phyloP scores from a whole-genome alignment of 352 stramenopile genomes.

The Phytophthora tubulina region DNA sequence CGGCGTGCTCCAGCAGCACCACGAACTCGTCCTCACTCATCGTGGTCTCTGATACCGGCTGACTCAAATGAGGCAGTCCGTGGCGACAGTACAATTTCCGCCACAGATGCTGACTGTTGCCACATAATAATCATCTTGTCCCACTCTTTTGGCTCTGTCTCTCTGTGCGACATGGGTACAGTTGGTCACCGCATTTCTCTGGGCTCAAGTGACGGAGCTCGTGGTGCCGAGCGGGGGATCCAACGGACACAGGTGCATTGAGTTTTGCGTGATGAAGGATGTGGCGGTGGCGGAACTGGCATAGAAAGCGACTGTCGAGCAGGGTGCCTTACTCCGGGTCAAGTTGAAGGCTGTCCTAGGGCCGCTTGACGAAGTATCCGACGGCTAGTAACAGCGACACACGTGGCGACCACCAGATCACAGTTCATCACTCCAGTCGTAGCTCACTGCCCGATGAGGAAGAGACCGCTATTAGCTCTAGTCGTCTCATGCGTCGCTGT shows the following conservation, averaged over 20 bases:
- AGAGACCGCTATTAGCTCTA: constrained; percentile 6
- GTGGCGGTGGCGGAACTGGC: neutral
- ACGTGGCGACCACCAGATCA: constrained; percentile 6
- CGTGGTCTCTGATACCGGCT: constrained; percentile 21
- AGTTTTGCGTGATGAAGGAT: neutral
- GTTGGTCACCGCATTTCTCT: neutral
- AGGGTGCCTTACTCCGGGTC: neutral
- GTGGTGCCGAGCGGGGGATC: neutral
- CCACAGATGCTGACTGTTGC: neutral
- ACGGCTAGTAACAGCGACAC: constrained; percentile 15
- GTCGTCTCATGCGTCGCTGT: neutral
- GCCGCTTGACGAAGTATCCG: constrained; percentile 2
- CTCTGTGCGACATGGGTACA: constrained; percentile 32
- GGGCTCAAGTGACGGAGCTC: constrained; percentile 7
- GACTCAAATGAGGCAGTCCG: constrained; percentile 11
- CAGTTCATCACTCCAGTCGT: constrained; percentile 17
- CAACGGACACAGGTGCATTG: neutral
- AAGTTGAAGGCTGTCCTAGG: constrained; percentile 16
- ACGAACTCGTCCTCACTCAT: constrained; percentile 91
- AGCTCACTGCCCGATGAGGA: constrained; percentile 18
- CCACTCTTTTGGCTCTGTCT: constrained; percentile 24
- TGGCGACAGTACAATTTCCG: neutral
- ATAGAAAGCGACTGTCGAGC: too few relatives aligned
- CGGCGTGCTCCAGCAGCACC: constrained; percentile 82
- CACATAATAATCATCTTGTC: constrained; percentile 15